Percentiles rank a stretch among this genome's conserved stretches.
phyloP scores from a whole-genome alignment of 495 filamentous ascomycete species.

The Aeminium ludgeri region DNA sequence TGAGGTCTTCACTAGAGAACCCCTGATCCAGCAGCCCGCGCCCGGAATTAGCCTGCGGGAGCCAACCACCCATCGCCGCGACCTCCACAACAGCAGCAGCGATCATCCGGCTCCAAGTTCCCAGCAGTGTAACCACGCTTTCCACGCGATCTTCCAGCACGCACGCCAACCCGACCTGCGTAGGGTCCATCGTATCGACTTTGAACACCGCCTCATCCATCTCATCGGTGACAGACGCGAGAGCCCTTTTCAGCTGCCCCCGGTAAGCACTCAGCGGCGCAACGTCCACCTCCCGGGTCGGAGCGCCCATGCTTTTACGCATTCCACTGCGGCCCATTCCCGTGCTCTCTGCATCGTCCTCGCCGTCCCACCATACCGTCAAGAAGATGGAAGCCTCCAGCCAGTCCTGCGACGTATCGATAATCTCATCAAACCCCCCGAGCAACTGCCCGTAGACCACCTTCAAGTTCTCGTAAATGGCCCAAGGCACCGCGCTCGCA shows the following conservation, averaged over 20 bases:
- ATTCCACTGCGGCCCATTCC: no score
- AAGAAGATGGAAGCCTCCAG: constrained; percentile 66
- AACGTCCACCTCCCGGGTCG: constrained; percentile 27
- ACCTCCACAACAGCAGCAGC: constrained; percentile 65
- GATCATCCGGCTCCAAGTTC: constrained; percentile 60
- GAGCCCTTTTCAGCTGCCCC: constrained; percentile 34
- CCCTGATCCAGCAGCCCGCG: constrained; percentile 12
- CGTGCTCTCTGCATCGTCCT: no score
- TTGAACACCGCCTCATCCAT: constrained; percentile 37
- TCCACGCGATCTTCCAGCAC: constrained; percentile 62
- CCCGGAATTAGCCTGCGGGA: constrained; percentile 23
- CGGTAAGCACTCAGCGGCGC: constrained; percentile 36
- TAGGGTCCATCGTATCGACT: constrained; percentile 50
- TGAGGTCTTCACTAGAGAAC: constrained; percentile 36
- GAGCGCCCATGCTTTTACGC: constrained; percentile 3
- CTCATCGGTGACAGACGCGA: constrained; percentile 33
- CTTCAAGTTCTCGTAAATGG: constrained; percentile 63
- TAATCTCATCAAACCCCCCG: constrained; percentile 50
- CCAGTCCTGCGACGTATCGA: constrained; percentile 62
- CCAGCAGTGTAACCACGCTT: constrained; percentile 53
- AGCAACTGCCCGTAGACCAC: constrained; percentile 59
- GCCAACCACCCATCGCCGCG: constrained; percentile 57
- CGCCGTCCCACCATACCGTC: constrained; percentile 78
- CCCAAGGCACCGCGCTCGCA: constrained; percentile 69
- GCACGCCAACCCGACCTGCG: constrained; percentile 65